phyloP scores from a whole-genome alignment of 2,329 filamentous ascomycete genomes.

The Cladophialophora immunda region DNA sequence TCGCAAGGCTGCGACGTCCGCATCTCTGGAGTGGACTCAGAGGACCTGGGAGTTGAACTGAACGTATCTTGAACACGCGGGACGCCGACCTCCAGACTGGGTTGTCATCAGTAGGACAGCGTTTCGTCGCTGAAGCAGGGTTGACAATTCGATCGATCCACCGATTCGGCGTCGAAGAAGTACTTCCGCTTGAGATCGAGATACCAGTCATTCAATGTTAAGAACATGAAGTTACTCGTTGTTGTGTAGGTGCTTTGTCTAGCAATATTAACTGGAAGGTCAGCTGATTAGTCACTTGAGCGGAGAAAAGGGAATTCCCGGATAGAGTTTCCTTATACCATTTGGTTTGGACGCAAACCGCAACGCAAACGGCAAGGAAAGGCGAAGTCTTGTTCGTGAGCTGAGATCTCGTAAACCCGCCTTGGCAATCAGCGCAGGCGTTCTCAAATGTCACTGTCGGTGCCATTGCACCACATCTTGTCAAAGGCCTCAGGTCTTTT shows the following conservation, averaged over 20 bases:
- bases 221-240: too few relatives aligned
- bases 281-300: background rate
- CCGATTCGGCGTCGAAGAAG: background rate
- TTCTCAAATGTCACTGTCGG: background rate
- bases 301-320: background rate
- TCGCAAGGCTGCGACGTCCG: conserved; percentile 21
- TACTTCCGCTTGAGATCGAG: too few relatives aligned
- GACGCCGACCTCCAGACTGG: background rate
- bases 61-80: background rate
- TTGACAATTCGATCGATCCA: background rate
- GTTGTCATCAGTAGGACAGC: background rate
- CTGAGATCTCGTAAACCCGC: background rate
- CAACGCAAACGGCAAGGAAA: background rate
- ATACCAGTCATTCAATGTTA: too few relatives aligned
- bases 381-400: background rate
- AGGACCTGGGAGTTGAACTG: background rate
- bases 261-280: background rate
- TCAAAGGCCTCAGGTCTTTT: background rate
- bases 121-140: background rate
- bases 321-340: background rate
- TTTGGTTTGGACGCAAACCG: background rate
- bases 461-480: background rate
- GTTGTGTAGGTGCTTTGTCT: background rate
- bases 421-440: too few relatives aligned
- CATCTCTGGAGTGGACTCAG: background rate